A percentile compares a stretch with the other conserved stretches of the same genome.
Conservation (phyloP, 1,139 yeast genomes). For the Saccharomyces hybrid region DNA sequence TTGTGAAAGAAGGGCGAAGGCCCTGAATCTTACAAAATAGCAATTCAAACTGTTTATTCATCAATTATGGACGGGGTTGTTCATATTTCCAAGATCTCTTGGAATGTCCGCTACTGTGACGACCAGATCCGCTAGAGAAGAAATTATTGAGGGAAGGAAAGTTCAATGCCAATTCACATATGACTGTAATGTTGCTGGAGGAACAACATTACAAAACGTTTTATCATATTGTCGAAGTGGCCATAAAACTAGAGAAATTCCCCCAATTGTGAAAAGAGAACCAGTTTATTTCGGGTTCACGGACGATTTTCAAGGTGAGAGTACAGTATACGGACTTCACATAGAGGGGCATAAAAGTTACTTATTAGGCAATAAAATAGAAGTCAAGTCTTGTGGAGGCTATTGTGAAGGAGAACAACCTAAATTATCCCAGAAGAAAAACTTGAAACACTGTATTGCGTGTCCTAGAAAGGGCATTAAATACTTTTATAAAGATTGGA, state of each 20-base stretch:
- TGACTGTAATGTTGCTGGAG: constrained; percentile 22
- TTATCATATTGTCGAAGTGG: constrained; percentile 23
- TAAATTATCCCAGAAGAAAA: constrained; percentile 11
- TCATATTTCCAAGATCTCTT: constrained; percentile 36
- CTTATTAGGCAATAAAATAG: constrained; percentile 20
- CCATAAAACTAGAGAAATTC: constrained; percentile 15
- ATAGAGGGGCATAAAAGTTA: constrained; percentile 14
- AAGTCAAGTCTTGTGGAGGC: constrained; percentile 12
- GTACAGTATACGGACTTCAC: constrained; percentile 16
- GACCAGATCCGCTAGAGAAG: constrained; percentile 19
- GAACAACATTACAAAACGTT: constrained; percentile 20
- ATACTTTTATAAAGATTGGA: constrained; percentile 24
- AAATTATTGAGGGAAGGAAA: constrained; percentile 16
- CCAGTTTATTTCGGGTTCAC: constrained; percentile 21
- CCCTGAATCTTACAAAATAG: constrained; percentile 20
- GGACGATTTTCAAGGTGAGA: constrained; percentile 14
- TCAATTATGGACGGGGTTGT: constrained; percentile 33
- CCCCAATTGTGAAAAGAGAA: constrained; percentile 12
- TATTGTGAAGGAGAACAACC: constrained; percentile 18
- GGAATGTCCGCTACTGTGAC: constrained; percentile 30
- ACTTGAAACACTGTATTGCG: constrained; percentile 20
- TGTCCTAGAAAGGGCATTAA: constrained; percentile 22
- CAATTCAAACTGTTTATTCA: constrained; percentile 31
- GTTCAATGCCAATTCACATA: constrained; percentile 23
- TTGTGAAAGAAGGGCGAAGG: constrained; percentile 18